These are phyloP conservation scores for Ophiostoma sp. DNA, from an alignment of 2,329 filamentous ascomycete genomes.

Conservation along the genomic window DNA sequence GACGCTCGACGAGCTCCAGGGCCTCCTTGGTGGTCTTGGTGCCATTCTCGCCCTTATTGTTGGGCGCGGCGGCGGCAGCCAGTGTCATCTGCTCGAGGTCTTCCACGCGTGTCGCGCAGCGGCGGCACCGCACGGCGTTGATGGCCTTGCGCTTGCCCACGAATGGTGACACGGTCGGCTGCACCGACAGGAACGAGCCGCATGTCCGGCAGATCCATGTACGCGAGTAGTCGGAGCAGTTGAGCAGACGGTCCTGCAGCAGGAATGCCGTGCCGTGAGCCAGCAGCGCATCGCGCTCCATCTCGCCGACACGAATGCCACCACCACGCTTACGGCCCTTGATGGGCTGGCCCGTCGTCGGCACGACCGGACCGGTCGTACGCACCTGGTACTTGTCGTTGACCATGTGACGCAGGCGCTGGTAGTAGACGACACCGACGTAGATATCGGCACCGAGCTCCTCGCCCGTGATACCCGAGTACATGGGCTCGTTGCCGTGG, in stretches of 20 bases:
- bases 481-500: conserved; percentile 97
- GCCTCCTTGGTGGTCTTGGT: not conserved
- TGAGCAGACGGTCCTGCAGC: conserved; percentile 90
- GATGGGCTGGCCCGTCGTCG: conserved; percentile 89
- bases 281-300: conserved; percentile 93
- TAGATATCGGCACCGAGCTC: conserved; percentile 95
- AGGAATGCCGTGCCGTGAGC: conserved; percentile 94
- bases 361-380: conserved; percentile 87
- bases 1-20: conserved; percentile 17
- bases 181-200: conserved; percentile 83
- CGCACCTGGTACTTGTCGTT: conserved; percentile 99
- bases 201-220: conserved; percentile 86
- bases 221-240: conserved; percentile 89
- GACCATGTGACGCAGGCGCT: conserved; percentile 97
- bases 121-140: conserved; percentile 69
- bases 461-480: conserved; percentile 91
- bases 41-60: conserved; percentile 39
- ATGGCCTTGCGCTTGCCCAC: conserved; percentile 60
- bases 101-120: conserved; percentile 62
- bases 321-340: conserved; percentile 94
- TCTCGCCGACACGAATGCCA: conserved; percentile 98
- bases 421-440: conserved; percentile 95
- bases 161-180: conserved; percentile 67
- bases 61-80: conserved; percentile 45
- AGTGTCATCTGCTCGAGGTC: conserved; percentile 54